These are phyloP conservation scores for Aureobasidium zeae DNA, from an alignment of 2,329 filamentous ascomycete species.

Conservation along the genomic window DNA sequence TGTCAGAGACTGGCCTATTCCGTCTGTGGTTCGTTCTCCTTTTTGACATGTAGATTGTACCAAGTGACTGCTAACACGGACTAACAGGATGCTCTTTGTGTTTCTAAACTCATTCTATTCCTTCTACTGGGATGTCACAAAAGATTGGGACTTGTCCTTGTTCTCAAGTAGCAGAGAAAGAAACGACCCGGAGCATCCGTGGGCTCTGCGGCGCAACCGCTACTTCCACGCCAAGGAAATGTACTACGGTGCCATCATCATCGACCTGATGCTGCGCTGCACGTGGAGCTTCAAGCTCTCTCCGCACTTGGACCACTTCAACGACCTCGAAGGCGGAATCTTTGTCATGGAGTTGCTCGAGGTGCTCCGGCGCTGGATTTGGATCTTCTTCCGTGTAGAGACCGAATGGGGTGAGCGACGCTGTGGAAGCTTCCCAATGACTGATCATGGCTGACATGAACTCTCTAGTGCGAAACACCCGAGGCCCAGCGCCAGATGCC, in stretches of 20 bases:
- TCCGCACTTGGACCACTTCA: slow-evolving; percentile 70
- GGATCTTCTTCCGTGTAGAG: slow-evolving; percentile 94
- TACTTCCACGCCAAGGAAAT: slow-evolving; percentile 61
- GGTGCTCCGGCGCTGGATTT: slow-evolving; percentile 82
- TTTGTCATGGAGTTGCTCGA: slow-evolving; percentile 83
- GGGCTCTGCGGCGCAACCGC: slow-evolving; percentile 65
- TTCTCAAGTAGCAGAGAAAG: slow-evolving; percentile 53
- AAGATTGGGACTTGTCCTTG: slow-evolving; percentile 91
- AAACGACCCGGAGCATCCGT: slow-evolving; percentile 57
- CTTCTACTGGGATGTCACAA: slow-evolving; percentile 97
- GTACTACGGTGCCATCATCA: slow-evolving; percentile 71
- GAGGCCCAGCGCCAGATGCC: slow-evolving; percentile 53
- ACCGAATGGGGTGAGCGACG: slow-evolving; percentile 59
- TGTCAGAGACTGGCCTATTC: slow-evolving; percentile 48
- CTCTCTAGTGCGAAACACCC: slow-evolving; percentile 45
- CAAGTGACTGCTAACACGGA: background rate
- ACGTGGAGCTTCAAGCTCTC: slow-evolving; percentile 88
- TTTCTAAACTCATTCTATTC: slow-evolving; percentile 81
- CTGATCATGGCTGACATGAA: slow-evolving; percentile 7
- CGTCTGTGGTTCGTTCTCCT: slow-evolving; percentile 42
- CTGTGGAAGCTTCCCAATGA: background rate
- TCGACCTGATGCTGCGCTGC: slow-evolving; percentile 75
- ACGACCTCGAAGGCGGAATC: slow-evolving; percentile 79
- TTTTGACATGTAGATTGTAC: background rate
- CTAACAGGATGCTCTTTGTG: slow-evolving; percentile 62